Percentiles rank a stretch among this genome's conserved stretches.
Conservation (phyloP, 371 early-diverging fungal genomes). For the Rhizopus stolonifer region DNA sequence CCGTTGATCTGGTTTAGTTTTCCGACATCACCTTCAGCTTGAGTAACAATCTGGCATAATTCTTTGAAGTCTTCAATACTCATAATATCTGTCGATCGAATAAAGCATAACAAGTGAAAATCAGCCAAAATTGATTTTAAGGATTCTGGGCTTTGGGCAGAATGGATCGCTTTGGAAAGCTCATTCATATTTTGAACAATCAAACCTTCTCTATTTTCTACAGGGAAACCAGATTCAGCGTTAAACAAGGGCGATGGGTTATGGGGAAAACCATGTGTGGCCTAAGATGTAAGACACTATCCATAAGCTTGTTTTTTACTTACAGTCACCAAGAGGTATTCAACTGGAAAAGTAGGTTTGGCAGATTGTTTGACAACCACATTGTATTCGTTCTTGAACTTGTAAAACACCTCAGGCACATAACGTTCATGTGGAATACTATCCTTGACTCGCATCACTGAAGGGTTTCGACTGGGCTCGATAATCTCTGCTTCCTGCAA, state of each 20-base stretch:
- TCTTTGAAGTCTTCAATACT: conserved; percentile 55
- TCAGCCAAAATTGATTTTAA: conserved; percentile 63
- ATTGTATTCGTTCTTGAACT: conserved; percentile 92
- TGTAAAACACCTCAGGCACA: conserved; percentile 96
- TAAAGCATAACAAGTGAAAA: conserved; percentile 81
- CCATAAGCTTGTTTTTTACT: conserved; percentile 17
- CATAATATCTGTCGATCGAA: conserved; percentile 54
- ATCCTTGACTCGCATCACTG: conserved; percentile 84
- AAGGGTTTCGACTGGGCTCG: conserved; percentile 88
- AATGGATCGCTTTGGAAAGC: conserved; percentile 57
- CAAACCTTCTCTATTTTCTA: conserved; percentile 67
- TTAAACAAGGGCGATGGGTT: conserved; percentile 77
- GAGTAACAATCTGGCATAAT: conserved; percentile 53
- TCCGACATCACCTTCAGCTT: conserved; percentile 42
- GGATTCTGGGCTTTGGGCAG: conserved; percentile 29
- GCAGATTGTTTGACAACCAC: conserved; percentile 81
- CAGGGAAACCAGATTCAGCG: conserved; percentile 48
- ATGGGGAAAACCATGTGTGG: conserved; percentile 94
- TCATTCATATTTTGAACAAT: conserved; percentile 31
- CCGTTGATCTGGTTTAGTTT: conserved; percentile 54
- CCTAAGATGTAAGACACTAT: conserved; percentile 45
- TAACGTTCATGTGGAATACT: conserved; percentile 74
- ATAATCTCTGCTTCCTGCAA: conserved; percentile 93
- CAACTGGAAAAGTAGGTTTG: conserved; percentile 94
- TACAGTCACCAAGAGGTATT: conserved; percentile 94